Evolutionary conservation across 2,329 filamentous ascomycete genomes (phyloP), one percentile per base, ranked within the genome.

Genomic region (Claviceps cyperi): DNA sequence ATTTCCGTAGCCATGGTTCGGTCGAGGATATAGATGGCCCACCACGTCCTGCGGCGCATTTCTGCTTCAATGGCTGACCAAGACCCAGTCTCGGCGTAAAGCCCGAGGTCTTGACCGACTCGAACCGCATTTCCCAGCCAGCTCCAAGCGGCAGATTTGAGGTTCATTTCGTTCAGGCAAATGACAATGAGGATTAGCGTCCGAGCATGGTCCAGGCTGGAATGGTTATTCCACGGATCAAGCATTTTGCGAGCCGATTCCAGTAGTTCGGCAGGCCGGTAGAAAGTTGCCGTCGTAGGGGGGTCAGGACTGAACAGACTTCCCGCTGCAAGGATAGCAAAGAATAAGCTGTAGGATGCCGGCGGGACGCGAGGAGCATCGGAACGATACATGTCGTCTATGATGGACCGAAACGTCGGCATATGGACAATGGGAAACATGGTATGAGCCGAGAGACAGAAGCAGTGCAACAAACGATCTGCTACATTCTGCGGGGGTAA

Each of bases 21-120:
- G 67, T 98, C 92, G 69, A 90, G 81, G 43, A 88, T 80, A 66
- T 97, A 97, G 51, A 95, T 79, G 14, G 86, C 81, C 89, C 92
- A 98, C 91, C 91, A 98, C 2, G 92, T 79, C 50, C 90, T 77
- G 53, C 86, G 80, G 50, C 90, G 80, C 80, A 91, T 89, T 65
- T 97, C 91, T 11, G 78, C 78, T 59, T 95, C 89, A 14, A 94
- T 71, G 1, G 81, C 74, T 2, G 84, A 76, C 75, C 83, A 88
- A 0, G 81, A 75, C 0, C 83, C 83, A 1, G 79, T 78, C 58
- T 94, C 86, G 6, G 78, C 71, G 59, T 96, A 83, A 9, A 97
- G 71, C 0, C 86, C 86, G 44, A 96, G 73, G 56, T 92, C 86
- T 62, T 97, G 91, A 0, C 84, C 85, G 48, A 85, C 81, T 47